Evolutionary conservation across 768 basidiomycete species (phyloP).

Genomic region (Mrakia blollopis): DNA sequence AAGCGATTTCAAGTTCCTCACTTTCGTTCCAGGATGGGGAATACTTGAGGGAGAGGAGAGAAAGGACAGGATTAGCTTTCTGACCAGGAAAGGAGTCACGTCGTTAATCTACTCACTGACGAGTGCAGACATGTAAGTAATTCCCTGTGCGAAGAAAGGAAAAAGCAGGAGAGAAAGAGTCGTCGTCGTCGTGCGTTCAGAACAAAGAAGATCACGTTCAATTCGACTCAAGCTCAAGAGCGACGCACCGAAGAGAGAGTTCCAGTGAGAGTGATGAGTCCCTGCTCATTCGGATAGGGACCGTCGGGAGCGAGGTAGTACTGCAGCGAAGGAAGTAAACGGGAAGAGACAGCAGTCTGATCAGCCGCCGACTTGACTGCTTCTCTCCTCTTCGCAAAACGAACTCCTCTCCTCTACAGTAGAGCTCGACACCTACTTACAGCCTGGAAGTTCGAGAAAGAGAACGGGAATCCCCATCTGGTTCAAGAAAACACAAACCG

Average conservation of each 20-base stretch:
- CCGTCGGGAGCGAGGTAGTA: not conserved
- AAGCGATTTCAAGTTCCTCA: not conserved
- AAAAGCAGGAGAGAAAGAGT: no score
- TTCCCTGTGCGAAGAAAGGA: not conserved
- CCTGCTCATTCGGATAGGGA: not conserved
- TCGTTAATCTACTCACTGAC: not conserved
- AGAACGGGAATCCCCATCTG: conserved; percentile 5
- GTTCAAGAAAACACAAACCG: no score
- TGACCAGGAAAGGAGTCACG: no score
- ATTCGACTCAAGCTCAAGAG: no score
- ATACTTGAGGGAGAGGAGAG: no score
- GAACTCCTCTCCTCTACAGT: not conserved
- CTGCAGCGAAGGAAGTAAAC: not conserved
- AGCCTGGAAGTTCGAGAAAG: not conserved
- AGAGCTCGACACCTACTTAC: not conserved
- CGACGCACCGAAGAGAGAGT: not conserved
- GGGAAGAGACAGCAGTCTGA: not conserved
- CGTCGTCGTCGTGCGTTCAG: no score
- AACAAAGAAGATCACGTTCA: no score
- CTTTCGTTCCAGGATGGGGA: not conserved
- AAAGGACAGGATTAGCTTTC: not conserved
- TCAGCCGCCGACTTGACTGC: not conserved
- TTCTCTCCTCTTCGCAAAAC: no score
- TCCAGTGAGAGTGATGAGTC: not conserved
- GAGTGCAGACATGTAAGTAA: not conserved